Evolutionary conservation across 345 rosid genomes (phyloP), one percentile per base, ranked within the genome.

Genomic region (Salix udensis): DNA sequence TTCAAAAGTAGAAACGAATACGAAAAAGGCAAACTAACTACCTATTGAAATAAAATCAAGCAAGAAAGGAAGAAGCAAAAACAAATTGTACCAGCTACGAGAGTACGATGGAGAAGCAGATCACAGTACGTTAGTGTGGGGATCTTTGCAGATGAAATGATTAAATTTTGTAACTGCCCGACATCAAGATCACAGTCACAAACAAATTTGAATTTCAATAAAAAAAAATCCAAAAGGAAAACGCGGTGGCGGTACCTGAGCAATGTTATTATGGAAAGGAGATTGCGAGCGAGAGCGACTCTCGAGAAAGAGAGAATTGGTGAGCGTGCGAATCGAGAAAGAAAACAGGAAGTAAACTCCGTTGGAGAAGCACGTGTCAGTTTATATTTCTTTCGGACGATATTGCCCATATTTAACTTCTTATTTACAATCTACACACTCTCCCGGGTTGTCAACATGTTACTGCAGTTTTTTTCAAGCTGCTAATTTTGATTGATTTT

Each of bases 251-350:
- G 34, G 65, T 26, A 74, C 70, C 69, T 16, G 70, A 64, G 60
- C 21, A 55, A 37, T 13, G 1, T 5, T 39, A 44, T 1, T 5
- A 23, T 6, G 13, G 7, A 9, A 9, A 67, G 28, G 8, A n/a
- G 28, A 3, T 26, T 23, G 64, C 64, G 28, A 50, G 18, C 2
- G 36, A 10, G 21, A 2, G 26, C 19, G 26, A 1, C 18, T 24
- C 18, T 73, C 53, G 14, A 46, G 69, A 7, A 21, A 39, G 52
- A 37, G 50, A 39, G 71, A 67, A 1, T 4, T 0, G 9, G 70
- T 5, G 46, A 34, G 71, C 76, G 76, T 74, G 50, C 42, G 44
- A 64, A 74, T 74, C 76, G 76, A 74, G 76, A 65, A 44, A 46
- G 14, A 55, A n/a, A 55, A 1, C 62, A 28, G 37, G 42, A 11